Base-by-base conservation (phyloP, 345 rosid genomes). In the Dimocarpus longan region DNA sequence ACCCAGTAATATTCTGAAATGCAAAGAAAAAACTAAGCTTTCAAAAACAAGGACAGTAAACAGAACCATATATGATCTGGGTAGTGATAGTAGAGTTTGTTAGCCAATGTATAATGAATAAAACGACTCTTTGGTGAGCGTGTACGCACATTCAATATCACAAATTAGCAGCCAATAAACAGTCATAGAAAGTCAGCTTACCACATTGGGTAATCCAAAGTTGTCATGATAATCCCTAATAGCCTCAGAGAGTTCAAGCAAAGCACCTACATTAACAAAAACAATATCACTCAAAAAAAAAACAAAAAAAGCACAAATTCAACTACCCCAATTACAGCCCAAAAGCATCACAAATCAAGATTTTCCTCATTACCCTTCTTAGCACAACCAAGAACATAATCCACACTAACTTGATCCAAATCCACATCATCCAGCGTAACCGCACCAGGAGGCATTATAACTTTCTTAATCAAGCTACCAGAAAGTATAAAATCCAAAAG, bases 321-420 rank as follows among this genome's bases (percentile, higher is more conserved):
- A 57, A 4, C 43, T 8, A 62, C 15, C 1, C 18, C 10, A 3
- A 19, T 21, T 76, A 75, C 28, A 66, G 52, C 1, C n/a, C 16
- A 56, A 78, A 71, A 81, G 76, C 60, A 73, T 21, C 75, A 5
- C 11, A 64, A 82, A 69, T 67, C 13, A 76, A 68, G 67, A 26
- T 48, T 28, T 19, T 37, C 19, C 43, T 28, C 0, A 77, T 40
- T 70, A 96, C 99, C 99, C 90, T 88, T 91, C 82, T 91, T 91
- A 79, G 93, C 95, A 73, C 99, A 93, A 79, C 85, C 87, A 46
- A 96, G 95, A 70, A 94, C 98, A 81, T 85, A 88, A 87, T 96
- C 99, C 39, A 93, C 95, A 85, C 99, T 94, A 84, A 96, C 97
- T 96, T 94, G 99, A 81, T 96, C 98, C 52, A 96, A 89, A 91